Base-by-base conservation (phyloP, 2,329 filamentous ascomycete species). In the Ophiocordyceps camponoti-leonardi region DNA sequence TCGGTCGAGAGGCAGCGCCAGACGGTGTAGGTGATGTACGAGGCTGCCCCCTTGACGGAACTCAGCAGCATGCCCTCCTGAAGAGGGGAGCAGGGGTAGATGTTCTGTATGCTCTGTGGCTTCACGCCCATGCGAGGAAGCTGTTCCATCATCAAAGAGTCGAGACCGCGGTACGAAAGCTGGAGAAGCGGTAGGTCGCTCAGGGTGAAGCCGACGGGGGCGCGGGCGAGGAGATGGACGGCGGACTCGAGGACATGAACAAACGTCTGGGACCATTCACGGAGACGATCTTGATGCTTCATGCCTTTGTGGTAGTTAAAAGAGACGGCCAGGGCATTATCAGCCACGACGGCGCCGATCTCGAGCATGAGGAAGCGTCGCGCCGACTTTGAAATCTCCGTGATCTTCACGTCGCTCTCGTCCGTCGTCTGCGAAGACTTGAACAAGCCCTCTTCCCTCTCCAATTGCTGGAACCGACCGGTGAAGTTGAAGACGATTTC, bases 401-500 rank as follows among this genome's bases (percentile, higher is more conserved):
- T 18, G n/a, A 44, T 44, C 43, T 44, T 44, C 4, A 44, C 14
- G 22, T 44, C 43, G 22, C 31, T 20, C 1, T 44, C 43, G n/a
- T 44, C 43, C 5, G 43, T n/a, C 10, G 18, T 22, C 16, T 44
- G 43, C 3, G 43, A 44, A 11, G 43, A 44, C 18, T 41, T 45
- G 35, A 51, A 49, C 13, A 51, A 19, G 5, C 45, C 48, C 11
- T 61, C 62, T 2, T 58, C 52, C 0, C 57, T 53, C 46, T 71
- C 67, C 2, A 69, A 56, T 40, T 69, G 65, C 50, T 71, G 67
- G 44, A 62, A 50, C 11, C 44, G 35, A 62, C 44, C 64, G 56
- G 11, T 67, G 47, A 69, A 73, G 51, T 73, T 73, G 57, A 73
- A 71, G 0, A 67, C 54, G 2, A 73, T 49, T 50, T 74, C 71